A percentile compares a stretch with the other conserved stretches of the same genome.
These are phyloP conservation scores for Flaveria robusta DNA, from an alignment of 129 eudicot species.

Conservation along the genomic window DNA sequence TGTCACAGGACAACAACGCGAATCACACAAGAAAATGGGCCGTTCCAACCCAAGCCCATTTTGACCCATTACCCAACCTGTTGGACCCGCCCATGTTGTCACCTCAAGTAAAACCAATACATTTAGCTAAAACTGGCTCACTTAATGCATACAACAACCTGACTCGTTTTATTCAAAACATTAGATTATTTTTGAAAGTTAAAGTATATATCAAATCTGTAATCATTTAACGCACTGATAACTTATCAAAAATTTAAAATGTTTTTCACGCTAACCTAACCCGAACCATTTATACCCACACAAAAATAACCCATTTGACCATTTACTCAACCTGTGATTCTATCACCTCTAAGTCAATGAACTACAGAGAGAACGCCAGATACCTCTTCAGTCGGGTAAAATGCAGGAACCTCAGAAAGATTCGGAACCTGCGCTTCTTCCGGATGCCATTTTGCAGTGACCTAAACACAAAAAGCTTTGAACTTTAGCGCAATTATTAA, in stretches of 20 bases:
- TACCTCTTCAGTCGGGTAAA: constrained; percentile 94
- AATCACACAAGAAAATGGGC: too few relatives aligned
- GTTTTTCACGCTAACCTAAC: background rate
- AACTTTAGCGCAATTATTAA: constrained; percentile 17
- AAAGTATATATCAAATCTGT: background rate
- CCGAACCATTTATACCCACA: background rate
- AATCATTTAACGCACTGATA: background rate
- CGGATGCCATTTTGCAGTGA: constrained; percentile 80
- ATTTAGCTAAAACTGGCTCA: too few relatives aligned
- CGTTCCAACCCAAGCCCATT: too few relatives aligned
- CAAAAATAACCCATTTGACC: background rate
- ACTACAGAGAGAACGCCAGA: background rate
- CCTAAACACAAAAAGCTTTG: constrained; percentile 49
- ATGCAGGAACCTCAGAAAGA: constrained; percentile 86
- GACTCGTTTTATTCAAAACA: too few relatives aligned
- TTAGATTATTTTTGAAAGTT: too few relatives aligned
- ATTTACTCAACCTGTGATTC: constrained; percentile 2
- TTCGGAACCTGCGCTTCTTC: constrained; percentile 74
- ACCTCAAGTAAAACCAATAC: too few relatives aligned
- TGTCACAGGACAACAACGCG: too few relatives aligned
- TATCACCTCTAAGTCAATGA: constrained; percentile 6
- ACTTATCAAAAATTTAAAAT: background rate
- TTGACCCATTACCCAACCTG: too few relatives aligned
- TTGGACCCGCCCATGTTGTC: too few relatives aligned
- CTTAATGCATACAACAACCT: too few relatives aligned